These are phyloP conservation scores for Blastocystis sp. DNA, from an alignment of 352 stramenopile species.

Conservation along the genomic window DNA sequence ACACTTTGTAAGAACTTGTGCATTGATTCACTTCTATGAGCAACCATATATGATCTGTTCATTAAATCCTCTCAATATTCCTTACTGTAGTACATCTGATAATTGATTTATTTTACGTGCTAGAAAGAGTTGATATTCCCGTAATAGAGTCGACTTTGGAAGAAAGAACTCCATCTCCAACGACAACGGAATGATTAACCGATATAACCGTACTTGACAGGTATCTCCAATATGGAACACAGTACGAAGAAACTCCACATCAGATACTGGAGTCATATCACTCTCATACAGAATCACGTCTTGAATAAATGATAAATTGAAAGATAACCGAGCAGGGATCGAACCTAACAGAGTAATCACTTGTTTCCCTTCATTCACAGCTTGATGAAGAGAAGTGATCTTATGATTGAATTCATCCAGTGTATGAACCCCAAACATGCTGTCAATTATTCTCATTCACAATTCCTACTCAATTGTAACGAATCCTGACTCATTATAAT, in stretches of 20 bases:
- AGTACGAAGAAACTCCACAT: background rate
- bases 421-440: constrained; percentile 31
- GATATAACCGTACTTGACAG: background rate
- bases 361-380: background rate
- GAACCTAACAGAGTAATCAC: background rate
- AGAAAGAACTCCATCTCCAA: constrained; percentile 5
- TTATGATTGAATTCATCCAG: background rate
- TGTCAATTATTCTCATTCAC: background rate
- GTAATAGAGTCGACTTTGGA: background rate
- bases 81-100: background rate
- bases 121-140: background rate
- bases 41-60: background rate
- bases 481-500: background rate
- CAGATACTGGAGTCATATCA: background rate
- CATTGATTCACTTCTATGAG: background rate
- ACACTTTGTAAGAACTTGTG: background rate
- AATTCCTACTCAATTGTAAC: background rate
- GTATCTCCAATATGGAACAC: constrained; percentile 1
- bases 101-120: background rate
- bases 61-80: background rate
- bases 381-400: background rate
- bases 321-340: background rate
- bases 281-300: background rate
- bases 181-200: background rate
- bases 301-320: background rate